Evolutionary conservation across 2,329 filamentous ascomycete species (phyloP), one percentile per base, ranked within the genome.

Genomic region (Botrytis sinoallii): DNA sequence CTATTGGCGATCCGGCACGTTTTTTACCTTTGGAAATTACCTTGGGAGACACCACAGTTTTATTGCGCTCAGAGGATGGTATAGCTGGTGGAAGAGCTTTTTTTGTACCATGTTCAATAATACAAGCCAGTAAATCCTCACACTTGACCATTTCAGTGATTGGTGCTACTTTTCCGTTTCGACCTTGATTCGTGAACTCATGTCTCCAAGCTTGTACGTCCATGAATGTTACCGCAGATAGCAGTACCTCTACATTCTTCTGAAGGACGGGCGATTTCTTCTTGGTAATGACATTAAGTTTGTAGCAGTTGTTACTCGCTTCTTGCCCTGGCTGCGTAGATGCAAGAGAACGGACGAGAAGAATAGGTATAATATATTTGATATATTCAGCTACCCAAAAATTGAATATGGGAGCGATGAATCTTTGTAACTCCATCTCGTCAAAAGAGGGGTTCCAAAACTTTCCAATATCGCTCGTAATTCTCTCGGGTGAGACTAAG

Each of bases 101-200:
- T 25, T 29, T 55, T 3, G 46, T 67, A 10, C 65, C 65, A 35
- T 67, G 65, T 18, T 55, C 80, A 78, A 70, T 78, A 73, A 20
- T 83, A 75, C 63, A 79, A 77, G 48, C 38, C 65, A 67, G 20
- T 9, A 67, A 29, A 55, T 40, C 35, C 65, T 67, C 46, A 38
- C 65, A 67, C 35, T n/a, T 40, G 46, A 55, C 65, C 65, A 67
- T 67, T n/a, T 67, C 65, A 35, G 46, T 52, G 32, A 67, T 32
- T 67, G 46, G 46, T 25, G 32, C 35, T 67, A 67, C 18, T 4
- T 55, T 40, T 25, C 25, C 35, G 7, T 5, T 35, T 9, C 46
- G 46, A n/a, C 20, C 10, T 35, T 40, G 16, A 12, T 29, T 40
- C 7, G 46, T 67, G 29, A 67, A 40, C 5, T 70, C n/a, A 16